Evolutionary conservation across 495 filamentous ascomycete species (phyloP), one percentile per base, ranked within the genome.

Genomic region (Cercophora scortea): DNA sequence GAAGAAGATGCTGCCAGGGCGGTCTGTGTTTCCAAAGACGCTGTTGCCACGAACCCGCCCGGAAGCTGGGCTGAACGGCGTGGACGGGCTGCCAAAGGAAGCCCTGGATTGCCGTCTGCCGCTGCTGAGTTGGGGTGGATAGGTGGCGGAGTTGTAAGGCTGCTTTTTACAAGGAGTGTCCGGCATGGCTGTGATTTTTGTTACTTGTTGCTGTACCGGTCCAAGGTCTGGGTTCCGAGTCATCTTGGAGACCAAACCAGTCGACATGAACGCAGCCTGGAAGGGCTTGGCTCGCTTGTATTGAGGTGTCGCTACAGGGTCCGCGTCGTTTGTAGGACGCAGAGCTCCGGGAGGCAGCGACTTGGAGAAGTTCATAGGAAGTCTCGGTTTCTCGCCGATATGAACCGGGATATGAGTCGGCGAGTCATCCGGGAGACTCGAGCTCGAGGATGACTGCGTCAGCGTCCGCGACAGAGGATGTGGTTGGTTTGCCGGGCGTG

Each of bases 131-230:
- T 78, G 63, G 12, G 79, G 79, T 3, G 83, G 79, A 19, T 77
- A 80, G 15, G 85, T 79, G 45, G 82, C 70, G 66, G 87, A 83
- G 49, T 83, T 62, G 64, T 81, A 83, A 43, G 74, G 71, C 32
- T 80, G 79, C 59, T 89, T 84, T 74, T 97, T 98, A 71, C 93
- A 97, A 8, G 93, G 93, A 13, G 93, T 98, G 63, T 97, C 93
- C 0, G 94, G 93, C 79, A 93, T 88, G 6, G 64, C 50, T 52
- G 53, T 16, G 2, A 59, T 47, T 34, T 57, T 62, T 0, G 53
- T 44, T 15, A 53, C 57, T 0, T 55, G 51, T n/a, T 77, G 79
- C 61, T 73, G 79, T 10, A 58, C 52, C 42, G 74, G 71, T 66
- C 79, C 71, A 69, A 85, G 63, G 73, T 88, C 76, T 61, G 73